Base-by-base conservation (phyloP, 345 rosid genomes). In the Anacardium occidentale region DNA sequence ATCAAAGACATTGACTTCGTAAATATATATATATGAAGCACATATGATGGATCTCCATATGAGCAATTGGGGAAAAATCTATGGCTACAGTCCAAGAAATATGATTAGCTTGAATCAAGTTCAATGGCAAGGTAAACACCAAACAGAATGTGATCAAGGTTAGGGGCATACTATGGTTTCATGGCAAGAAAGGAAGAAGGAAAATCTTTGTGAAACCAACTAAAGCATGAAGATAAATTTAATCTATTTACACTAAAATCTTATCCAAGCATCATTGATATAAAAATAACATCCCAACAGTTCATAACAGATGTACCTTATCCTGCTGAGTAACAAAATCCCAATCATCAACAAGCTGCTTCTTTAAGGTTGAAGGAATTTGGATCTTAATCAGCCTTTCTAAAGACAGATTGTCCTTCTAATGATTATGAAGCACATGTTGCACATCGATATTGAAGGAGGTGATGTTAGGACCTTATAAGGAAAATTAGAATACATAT, bases 261-360 rank as follows among this genome's bases (percentile, higher is more conserved):
- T 44, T 69, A 62, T 64, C 48, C 26, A 55, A 15, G 42, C 37
- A 20, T 29, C 17, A 15, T 47, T 75, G 60, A 42, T 15, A 68
- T 55, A 75, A n/a, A 21, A 71, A 20, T 14, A 56, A 32, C 22
- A 53, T n/a, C 64, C n/a, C 14, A 75, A 61, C 68, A 61, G 68
- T 44, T 24, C 20, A 14, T 57, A 54, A 48, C 15, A 62, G 51
- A 76, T 40, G 68, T 79, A 93, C 99, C 94, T 92, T 90, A 69
- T 95, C 97, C 83, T 87, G 91, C 75, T 87, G 93, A 62, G 75
- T 78, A 71, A 95, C 82, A 74, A 76, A 77, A 66, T 91, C 99
- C 92, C 91, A 88, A 78, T 95, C 98, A 77, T 89, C 99, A 81
- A 84, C 88, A 66, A 95, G 90, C 76, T 87, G 99, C 82, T 86